phyloP scores from a whole-genome alignment of 1,284 basidiomycete genomes.

The Malassezia vespertilionis region DNA sequence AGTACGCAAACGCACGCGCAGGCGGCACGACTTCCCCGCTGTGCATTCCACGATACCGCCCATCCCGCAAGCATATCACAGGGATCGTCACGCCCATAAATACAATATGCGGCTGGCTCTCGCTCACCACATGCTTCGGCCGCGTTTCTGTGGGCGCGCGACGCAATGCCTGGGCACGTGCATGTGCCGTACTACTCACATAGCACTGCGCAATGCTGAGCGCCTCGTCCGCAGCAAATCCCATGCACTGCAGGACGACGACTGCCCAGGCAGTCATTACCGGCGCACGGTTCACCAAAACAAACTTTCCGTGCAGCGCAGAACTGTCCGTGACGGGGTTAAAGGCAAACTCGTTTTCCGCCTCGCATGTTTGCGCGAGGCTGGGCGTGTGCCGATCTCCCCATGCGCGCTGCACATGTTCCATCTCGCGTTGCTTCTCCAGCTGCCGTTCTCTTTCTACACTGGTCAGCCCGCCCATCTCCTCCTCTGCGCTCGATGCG shows the following conservation, averaged over 20 bases:
- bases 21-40: conserved; percentile 64
- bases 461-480: conserved; percentile 3
- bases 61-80: conserved; percentile 61
- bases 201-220: conserved; percentile 81
- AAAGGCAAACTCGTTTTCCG: conserved; percentile 16
- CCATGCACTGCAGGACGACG: conserved; percentile 69
- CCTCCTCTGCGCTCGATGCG: not conserved
- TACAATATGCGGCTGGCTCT: conserved; percentile 81
- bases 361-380: not conserved
- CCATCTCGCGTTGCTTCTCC: not conserved
- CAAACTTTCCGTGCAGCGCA: conserved; percentile 50
- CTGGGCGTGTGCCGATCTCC: not conserved
- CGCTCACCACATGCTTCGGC: conserved; percentile 54
- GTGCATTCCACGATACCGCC: conserved; percentile 70
- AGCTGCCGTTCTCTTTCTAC: conserved; percentile 8
- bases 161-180: conserved; percentile 69
- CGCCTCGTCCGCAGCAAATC: conserved; percentile 75
- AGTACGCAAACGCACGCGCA: conserved; percentile 47
- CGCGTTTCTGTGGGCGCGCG: conserved; percentile 19
- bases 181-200: conserved; percentile 76
- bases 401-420: conserved; percentile 10
- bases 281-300: conserved; percentile 77
- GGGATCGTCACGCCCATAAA: conserved; percentile 81
- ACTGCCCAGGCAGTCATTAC: conserved; percentile 88
- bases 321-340: conserved; percentile 26